These are phyloP conservation scores for Dalbergia cultrata DNA, from an alignment of 306 rosid genomes.

Conservation along the genomic window DNA sequence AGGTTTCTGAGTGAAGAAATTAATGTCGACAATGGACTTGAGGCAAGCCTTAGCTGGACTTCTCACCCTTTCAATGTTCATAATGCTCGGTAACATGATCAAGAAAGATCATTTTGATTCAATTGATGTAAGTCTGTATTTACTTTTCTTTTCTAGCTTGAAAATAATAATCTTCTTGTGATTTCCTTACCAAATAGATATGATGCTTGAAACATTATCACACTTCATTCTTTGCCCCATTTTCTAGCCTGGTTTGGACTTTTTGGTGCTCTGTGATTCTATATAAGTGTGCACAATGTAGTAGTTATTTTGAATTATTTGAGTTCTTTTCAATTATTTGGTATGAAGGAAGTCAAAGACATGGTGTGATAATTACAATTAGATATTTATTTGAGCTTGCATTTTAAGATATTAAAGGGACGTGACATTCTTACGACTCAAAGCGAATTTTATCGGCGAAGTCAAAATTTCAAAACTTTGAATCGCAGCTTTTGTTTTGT, in stretches of 20 bases:
- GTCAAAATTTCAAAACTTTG: too few relatives aligned
- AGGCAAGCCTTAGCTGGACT: conserved; percentile 54
- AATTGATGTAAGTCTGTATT: conserved; percentile 37
- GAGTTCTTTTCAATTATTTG: too few relatives aligned
- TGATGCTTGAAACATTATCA: background rate
- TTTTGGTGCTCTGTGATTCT: background rate
- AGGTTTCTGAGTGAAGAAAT: background rate
- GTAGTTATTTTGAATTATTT: background rate
- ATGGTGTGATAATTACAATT: too few relatives aligned
- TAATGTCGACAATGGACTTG: conserved; percentile 50
- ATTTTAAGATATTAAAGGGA: too few relatives aligned
- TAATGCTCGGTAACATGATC: conserved; percentile 60
- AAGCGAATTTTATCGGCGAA: too few relatives aligned
- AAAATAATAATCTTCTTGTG: background rate
- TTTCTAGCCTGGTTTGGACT: background rate
- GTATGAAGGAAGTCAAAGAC: background rate
- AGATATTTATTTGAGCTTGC: too few relatives aligned
- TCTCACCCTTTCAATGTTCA: conserved; percentile 60
- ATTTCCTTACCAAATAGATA: conserved; percentile 7
- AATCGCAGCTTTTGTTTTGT: too few relatives aligned
- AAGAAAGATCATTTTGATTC: conserved; percentile 59
- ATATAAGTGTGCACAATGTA: background rate
- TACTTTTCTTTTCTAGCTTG: background rate
- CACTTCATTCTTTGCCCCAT: background rate
- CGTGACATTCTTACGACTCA: too few relatives aligned